Conservation (phyloP, 768 basidiomycete genomes). For the Rhodotorula toruloides region DNA sequence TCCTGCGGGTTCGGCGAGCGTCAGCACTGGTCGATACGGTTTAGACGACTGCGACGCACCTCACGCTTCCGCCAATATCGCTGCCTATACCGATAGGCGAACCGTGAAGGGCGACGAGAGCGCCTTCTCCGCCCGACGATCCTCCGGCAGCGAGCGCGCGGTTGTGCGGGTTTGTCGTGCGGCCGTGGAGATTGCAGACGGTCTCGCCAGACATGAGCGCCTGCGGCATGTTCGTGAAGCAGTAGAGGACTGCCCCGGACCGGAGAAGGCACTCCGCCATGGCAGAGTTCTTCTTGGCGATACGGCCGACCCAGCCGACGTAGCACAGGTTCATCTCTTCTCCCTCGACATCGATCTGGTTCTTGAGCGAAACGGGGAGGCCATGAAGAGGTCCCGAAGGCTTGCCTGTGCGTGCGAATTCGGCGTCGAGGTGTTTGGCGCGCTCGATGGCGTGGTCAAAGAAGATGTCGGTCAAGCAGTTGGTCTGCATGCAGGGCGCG, state of each 20-base stretch:
- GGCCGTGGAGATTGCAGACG: conserved; percentile 49
- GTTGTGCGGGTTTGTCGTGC: conserved; percentile 44
- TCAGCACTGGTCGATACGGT: too few species aligned
- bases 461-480: conserved; percentile 69
- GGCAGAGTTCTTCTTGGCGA: conserved; percentile 55
- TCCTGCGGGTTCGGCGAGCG: conserved; percentile 50
- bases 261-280: conserved; percentile 57
- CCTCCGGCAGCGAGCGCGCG: conserved; percentile 43
- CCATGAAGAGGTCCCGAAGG: conserved; percentile 49
- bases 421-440: conserved; percentile 63
- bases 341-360: conserved; percentile 45
- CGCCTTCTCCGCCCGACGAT: conserved; percentile 44
- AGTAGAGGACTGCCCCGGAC: conserved; percentile 51
- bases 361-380: conserved; percentile 47
- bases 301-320: conserved; percentile 8
- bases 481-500: neutral
- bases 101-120: conserved; percentile 41
- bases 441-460: conserved; percentile 63
- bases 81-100: conserved; percentile 40
- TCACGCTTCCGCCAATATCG: conserved; percentile 55
- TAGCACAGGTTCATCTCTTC: conserved; percentile 13
- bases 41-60: conserved; percentile 36
- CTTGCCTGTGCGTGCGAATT: conserved; percentile 59
- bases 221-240: conserved; percentile 41
- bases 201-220: conserved; percentile 50